phyloP scores from a whole-genome alignment of 371 early-diverging fungal genomes.

The Batkoa obscura region DNA sequence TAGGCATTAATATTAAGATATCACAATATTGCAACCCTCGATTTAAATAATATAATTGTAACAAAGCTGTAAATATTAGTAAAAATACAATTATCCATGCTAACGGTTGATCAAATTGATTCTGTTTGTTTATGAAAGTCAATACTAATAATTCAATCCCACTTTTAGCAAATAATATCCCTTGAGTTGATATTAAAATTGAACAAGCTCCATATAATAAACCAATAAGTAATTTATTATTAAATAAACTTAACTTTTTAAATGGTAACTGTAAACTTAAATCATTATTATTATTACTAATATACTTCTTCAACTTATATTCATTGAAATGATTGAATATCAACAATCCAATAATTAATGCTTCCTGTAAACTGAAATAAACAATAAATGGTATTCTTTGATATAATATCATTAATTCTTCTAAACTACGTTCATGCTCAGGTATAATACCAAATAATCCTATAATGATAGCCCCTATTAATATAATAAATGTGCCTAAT shows the following conservation, averaged over 20 bases:
- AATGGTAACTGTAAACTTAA: constrained; percentile 7
- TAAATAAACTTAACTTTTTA: constrained; percentile 8
- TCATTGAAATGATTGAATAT: constrained; percentile 29
- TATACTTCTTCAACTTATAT: constrained; percentile 12
- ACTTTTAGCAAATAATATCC: constrained; percentile 58
- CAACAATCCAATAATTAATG: constrained; percentile 25
- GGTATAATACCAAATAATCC: constrained; percentile 55
- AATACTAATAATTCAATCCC: constrained; percentile 51
- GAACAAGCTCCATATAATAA: constrained; percentile 43
- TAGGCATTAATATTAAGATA: constrained; percentile 58
- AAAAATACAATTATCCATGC: constrained; percentile 49
- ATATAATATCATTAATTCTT: constrained; percentile 45
- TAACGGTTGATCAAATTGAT: constrained; percentile 47
- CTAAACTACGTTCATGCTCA: constrained; percentile 50
- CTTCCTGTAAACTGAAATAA: constrained; percentile 39
- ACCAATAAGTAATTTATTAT: constrained; percentile 17
- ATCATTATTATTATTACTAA: constrained; percentile 7
- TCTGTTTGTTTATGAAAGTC: constrained; percentile 25
- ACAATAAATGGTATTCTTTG: constrained; percentile 45
- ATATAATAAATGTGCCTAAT: constrained; percentile 47
- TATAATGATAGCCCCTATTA: constrained; percentile 44
- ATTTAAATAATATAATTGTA: constrained; percentile 59
- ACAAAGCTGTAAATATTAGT: constrained; percentile 37
- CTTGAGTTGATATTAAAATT: constrained; percentile 55
- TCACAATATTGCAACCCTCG: constrained; percentile 51